These are phyloP conservation scores for Penicillium crystallinum DNA, from an alignment of 495 filamentous ascomycete species.

Conservation along the genomic window DNA sequence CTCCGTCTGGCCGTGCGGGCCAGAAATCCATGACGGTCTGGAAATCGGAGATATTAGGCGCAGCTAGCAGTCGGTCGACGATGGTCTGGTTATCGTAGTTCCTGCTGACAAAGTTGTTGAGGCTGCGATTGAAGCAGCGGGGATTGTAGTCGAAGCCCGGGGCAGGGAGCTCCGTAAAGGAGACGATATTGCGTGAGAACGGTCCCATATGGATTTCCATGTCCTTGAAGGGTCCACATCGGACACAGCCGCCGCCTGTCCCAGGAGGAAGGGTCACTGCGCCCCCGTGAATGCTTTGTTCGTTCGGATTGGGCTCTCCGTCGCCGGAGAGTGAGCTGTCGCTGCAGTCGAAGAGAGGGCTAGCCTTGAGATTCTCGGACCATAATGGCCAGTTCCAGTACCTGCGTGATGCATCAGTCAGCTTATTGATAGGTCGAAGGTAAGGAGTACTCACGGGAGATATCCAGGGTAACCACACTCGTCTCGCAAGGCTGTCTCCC, in stretches of 20 bases:
- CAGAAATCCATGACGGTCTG: conserved; percentile 24
- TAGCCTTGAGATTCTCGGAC: conserved; percentile 28
- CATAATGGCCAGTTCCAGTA: conserved; percentile 52
- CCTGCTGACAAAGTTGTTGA: conserved; percentile 34
- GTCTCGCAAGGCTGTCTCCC: conserved; percentile 57
- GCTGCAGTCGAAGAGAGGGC: conserved; percentile 45
- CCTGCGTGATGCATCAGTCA: conserved; percentile 11
- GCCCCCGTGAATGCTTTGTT: conserved; percentile 15
- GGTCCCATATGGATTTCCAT: conserved; percentile 47
- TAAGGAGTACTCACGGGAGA: conserved; percentile 25
- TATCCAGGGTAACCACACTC: conserved; percentile 63
- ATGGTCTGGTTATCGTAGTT: conserved; percentile 20
- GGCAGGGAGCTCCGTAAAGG: conserved; percentile 17
- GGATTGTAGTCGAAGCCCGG: conserved; percentile 46
- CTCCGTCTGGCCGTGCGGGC: conserved; percentile 7
- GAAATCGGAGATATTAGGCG: conserved; percentile 17
- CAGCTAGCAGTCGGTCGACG: conserved; percentile 9
- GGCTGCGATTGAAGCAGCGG: conserved; percentile 60
- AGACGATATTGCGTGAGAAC: conserved; percentile 23
- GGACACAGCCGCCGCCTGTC: conserved; percentile 60
- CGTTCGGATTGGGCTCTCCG: conserved; percentile 36
- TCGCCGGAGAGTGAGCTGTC: conserved; percentile 42
- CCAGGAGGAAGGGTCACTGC: conserved; percentile 35
- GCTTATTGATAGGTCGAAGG: not conserved
- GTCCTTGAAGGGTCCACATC: conserved; percentile 52